Base-by-base conservation (phyloP, 148 eudicot species). In the Chenopodium suecicum region DNA sequence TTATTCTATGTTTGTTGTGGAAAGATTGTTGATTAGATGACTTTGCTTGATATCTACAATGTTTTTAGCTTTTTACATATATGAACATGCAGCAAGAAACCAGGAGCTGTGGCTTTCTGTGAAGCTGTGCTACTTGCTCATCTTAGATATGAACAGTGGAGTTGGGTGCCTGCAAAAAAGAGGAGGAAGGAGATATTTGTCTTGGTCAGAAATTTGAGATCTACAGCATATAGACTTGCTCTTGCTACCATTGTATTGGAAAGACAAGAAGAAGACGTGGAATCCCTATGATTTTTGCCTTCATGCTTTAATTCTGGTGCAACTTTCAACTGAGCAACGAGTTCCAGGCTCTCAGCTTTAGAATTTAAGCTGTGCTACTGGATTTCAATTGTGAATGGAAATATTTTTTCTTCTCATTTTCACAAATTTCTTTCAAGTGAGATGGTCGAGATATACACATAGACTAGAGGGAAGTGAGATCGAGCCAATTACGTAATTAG, bases 141-240 rank as follows among this genome's bases (percentile, higher is more conserved):
- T 60, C 92, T 96, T 74, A 89, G 98, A 80, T 86, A 86, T 68
- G 98, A 94, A 79, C 99, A 94, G 82, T 89, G 91, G 95, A 91
- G 88, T 79, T 87, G 81, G 13, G 62, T 89, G 73, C 85, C 89
- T 20, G 86, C 76, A 29, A 92, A 88, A 86, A 88, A 64, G 74
- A 90, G 94, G 85, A 92, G 84, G 82, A 91, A 91, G 81, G 93
- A 94, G 85, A 84, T 96, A 62, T 92, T 84, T 76, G 97, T 96
- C 70, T 87, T 96, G 78, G 95, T 92, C 69, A 92, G 99, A 81
- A 96, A 94, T 86, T 79, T 92, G 82, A 92, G 93, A 78, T 96
- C 98, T n/a, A 89, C 94, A 34, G 91, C 99, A 16, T 92, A 89
- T 77, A 89, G 92, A 80, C 97, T 96, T 83, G 95, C 93, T 58